These are phyloP conservation scores for Teratosphaeria gauchensis DNA, from an alignment of 2,329 filamentous ascomycete genomes.

Conservation along the genomic window DNA sequence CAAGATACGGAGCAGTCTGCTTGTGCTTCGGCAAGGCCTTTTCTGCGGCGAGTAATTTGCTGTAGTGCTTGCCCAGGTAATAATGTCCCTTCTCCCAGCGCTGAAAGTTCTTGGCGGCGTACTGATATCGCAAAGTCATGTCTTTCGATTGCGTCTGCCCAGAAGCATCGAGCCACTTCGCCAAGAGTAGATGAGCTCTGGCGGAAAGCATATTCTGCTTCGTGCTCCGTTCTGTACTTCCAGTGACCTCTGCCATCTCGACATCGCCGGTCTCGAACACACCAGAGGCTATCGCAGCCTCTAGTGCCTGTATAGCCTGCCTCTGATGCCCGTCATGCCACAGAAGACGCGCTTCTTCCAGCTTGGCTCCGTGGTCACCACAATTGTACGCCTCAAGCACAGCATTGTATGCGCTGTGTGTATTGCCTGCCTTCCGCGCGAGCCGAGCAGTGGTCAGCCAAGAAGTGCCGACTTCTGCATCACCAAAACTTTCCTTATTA, in stretches of 20 bases:
- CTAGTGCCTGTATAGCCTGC: constrained; percentile 86
- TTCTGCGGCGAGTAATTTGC: constrained; percentile 87
- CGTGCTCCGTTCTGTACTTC: constrained; percentile 32
- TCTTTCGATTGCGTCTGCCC: constrained; percentile 81
- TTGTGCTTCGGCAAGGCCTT: constrained; percentile 65
- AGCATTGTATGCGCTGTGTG: constrained; percentile 84
- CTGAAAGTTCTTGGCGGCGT: constrained; percentile 58
- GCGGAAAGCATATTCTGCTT: constrained; percentile 56
- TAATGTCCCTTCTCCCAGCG: constrained; percentile 97
- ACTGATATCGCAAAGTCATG: constrained; percentile 71
- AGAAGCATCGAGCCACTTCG: constrained; percentile 94
- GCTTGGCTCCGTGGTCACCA: constrained; percentile 73
- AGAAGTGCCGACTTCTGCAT: constrained; percentile 66
- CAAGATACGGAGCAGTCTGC: constrained; percentile 50
- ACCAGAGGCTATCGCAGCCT: constrained; percentile 73
- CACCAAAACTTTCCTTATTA: constrained; percentile 28
- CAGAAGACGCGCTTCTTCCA: constrained; percentile 84
- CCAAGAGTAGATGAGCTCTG: constrained; percentile 75
- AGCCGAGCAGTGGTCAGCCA: constrained; percentile 82
- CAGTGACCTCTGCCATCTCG: constrained; percentile 14
- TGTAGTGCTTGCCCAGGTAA: constrained; percentile 93
- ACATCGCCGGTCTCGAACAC: constrained; percentile 51
- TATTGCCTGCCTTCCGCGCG: constrained; percentile 74
- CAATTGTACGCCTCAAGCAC: constrained; percentile 80
- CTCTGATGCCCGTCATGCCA: constrained; percentile 91